Evolutionary conservation across 768 basidiomycete genomes (phyloP).

Genomic region (Pleurotus tuber-regium): DNA sequence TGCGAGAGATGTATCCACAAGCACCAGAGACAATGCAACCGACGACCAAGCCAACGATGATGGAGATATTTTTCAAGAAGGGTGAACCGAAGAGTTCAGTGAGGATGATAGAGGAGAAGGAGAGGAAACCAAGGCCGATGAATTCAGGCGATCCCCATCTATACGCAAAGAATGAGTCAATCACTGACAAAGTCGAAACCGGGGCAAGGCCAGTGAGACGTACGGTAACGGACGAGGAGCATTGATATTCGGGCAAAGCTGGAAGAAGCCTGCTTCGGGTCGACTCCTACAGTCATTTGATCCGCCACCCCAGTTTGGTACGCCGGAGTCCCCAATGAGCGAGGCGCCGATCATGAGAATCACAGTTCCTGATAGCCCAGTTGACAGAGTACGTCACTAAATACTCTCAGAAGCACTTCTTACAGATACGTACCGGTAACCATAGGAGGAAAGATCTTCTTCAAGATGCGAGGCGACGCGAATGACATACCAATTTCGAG

Average conservation of each 20-base stretch:
- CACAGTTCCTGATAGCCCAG: slow-evolving; percentile 76
- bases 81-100: slow-evolving; percentile 84
- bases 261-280: slow-evolving; percentile 66
- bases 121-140: slow-evolving; percentile 85
- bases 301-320: slow-evolving; percentile 83
- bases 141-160: slow-evolving; percentile 83
- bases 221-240: slow-evolving; percentile 70
- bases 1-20: slow-evolving; percentile 71
- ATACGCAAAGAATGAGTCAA: neutral
- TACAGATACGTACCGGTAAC: slow-evolving; percentile 53
- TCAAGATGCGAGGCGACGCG: slow-evolving; percentile 58
- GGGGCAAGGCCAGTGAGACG: slow-evolving; percentile 16
- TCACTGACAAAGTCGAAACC: too few relatives aligned
- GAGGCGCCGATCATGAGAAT: slow-evolving; percentile 80
- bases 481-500: slow-evolving; percentile 80
- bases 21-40: slow-evolving; percentile 83
- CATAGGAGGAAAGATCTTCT: slow-evolving; percentile 74
- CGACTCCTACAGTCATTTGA: slow-evolving; percentile 64
- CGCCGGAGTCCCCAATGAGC: slow-evolving; percentile 71
- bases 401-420: neutral
- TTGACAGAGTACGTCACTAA: neutral
- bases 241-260: slow-evolving; percentile 66
- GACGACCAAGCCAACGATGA: slow-evolving; percentile 71
- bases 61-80: slow-evolving; percentile 78
- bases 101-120: slow-evolving; percentile 72